A percentile compares a stretch with the other conserved stretches of the same genome.
Evolutionary conservation across 2,329 filamentous ascomycete genomes (phyloP).

Genomic region (Paramyrothecium roridum): DNA sequence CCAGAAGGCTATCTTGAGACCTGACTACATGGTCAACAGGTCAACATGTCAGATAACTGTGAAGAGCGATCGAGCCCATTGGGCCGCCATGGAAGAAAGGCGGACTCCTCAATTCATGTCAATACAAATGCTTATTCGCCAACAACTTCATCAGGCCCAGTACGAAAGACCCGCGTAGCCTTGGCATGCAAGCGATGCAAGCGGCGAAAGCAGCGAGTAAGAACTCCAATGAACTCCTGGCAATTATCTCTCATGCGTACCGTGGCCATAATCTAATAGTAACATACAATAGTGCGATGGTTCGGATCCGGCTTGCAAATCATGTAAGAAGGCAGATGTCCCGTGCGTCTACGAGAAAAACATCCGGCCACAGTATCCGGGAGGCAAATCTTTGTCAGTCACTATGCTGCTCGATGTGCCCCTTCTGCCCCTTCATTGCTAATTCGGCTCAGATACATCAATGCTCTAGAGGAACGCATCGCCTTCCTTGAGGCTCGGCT

Average conservation of each 20-base stretch:
- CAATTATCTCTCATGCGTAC: background rate
- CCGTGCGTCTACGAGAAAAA: constrained; percentile 19
- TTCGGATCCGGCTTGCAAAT: constrained; percentile 17
- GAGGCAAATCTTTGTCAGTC: constrained; percentile 19
- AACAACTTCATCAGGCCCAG: background rate
- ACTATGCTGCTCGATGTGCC: background rate
- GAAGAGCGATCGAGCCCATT: background rate
- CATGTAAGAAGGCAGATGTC: constrained; percentile 15
- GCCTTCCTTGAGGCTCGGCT: constrained; percentile 21
- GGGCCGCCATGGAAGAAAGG: background rate
- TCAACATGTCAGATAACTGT: background rate
- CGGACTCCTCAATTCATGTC: background rate
- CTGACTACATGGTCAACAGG: background rate
- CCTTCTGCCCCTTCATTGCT: no score
- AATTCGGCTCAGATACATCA: constrained; percentile 15
- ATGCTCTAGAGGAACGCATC: constrained; percentile 21
- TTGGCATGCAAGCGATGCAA: constrained; percentile 21
- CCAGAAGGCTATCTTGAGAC: no score
- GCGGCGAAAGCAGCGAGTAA: constrained; percentile 19
- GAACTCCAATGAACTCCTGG: background rate
- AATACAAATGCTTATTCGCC: background rate
- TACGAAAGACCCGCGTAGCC: constrained; percentile 15
- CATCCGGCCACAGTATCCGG: constrained; percentile 20
- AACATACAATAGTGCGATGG: constrained; percentile 16
- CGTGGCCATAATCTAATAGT: background rate